Evolutionary conservation across 2,329 filamentous ascomycete genomes (phyloP).

Genomic region (Helminthosporium solani): DNA sequence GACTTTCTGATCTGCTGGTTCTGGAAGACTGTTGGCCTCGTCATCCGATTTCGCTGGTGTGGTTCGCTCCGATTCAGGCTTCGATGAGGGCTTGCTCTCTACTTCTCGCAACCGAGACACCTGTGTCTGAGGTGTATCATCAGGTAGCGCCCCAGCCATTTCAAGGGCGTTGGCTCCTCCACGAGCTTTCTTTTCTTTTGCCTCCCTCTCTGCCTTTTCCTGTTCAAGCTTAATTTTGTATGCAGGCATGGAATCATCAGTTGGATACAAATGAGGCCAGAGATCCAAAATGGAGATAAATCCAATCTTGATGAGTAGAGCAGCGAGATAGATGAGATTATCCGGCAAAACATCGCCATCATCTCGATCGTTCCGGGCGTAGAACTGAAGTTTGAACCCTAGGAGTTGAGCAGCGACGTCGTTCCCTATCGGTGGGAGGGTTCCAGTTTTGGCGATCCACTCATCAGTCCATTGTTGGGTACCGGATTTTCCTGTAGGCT

Average conservation of each 20-base stretch:
- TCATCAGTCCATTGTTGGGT: conserved; percentile 45
- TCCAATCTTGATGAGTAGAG: conserved; percentile 92
- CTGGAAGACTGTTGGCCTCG: conserved; percentile 57
- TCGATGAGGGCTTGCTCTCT: conserved; percentile 49
- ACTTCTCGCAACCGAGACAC: conserved; percentile 53
- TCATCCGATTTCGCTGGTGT: conserved; percentile 46
- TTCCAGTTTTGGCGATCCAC: conserved; percentile 81
- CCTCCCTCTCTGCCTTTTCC: conserved; percentile 67
- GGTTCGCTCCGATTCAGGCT: conserved; percentile 48
- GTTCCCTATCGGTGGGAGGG: conserved; percentile 81
- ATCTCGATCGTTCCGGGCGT: conserved; percentile 76
- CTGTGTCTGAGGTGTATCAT: conserved; percentile 66
- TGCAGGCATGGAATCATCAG: conserved; percentile 77
- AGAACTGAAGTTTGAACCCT: conserved; percentile 96
- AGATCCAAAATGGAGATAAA: conserved; percentile 91
- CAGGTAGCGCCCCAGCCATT: conserved; percentile 80
- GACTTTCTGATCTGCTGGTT: conserved; percentile 86
- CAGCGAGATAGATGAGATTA: conserved; percentile 88
- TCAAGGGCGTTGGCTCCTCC: conserved; percentile 80
- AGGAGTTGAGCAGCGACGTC: conserved; percentile 89
- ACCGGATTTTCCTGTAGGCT: conserved; percentile 46
- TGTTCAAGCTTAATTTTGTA: conserved; percentile 70
- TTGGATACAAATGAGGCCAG: conserved; percentile 87
- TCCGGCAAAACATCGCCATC: conserved; percentile 78
- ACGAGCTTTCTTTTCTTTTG: conserved; percentile 67